Evolutionary conservation across 1,139 yeast genomes (phyloP).

Genomic region (Hemisphaericaspora xylanilytica): DNA sequence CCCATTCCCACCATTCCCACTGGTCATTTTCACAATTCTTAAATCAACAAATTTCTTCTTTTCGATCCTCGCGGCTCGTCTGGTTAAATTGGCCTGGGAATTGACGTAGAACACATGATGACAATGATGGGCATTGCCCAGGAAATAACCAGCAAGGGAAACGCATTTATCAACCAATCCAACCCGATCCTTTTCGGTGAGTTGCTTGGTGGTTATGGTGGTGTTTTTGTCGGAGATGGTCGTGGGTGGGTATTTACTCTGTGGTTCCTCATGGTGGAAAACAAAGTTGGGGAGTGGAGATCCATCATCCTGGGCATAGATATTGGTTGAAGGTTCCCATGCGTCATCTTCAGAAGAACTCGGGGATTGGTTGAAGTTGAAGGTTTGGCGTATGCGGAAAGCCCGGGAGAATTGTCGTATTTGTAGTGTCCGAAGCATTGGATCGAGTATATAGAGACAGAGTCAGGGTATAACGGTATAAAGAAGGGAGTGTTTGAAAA

Average conservation of each 20-base stretch:
- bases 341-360: not conserved
- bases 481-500: too few relatives aligned
- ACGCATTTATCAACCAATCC: slow-evolving; percentile 13
- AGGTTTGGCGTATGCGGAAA: not conserved
- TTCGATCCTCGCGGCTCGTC: slow-evolving; percentile 37
- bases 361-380: not conserved
- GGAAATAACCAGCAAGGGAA: slow-evolving; percentile 40
- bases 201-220: not conserved
- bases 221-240: slow-evolving; percentile 3
- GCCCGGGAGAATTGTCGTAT: not conserved
- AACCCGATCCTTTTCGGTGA: slow-evolving; percentile 3
- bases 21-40: slow-evolving; percentile 60
- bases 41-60: slow-evolving; percentile 54
- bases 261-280: slow-evolving; percentile 2
- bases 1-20: slow-evolving; percentile 92
- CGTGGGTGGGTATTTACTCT: not conserved
- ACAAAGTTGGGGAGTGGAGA: slow-evolving; percentile 2
- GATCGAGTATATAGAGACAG: too few relatives aligned
- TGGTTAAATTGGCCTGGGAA: slow-evolving; percentile 10
- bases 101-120: slow-evolving; percentile 28
- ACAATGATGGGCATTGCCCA: slow-evolving; percentile 43
- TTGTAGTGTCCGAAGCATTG: not conserved
- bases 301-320: not conserved
- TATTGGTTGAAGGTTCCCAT: not conserved
- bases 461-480: too few relatives aligned